Base-by-base conservation (phyloP, 2,329 filamentous ascomycete genomes). In the Cyphellophora attinorum region DNA sequence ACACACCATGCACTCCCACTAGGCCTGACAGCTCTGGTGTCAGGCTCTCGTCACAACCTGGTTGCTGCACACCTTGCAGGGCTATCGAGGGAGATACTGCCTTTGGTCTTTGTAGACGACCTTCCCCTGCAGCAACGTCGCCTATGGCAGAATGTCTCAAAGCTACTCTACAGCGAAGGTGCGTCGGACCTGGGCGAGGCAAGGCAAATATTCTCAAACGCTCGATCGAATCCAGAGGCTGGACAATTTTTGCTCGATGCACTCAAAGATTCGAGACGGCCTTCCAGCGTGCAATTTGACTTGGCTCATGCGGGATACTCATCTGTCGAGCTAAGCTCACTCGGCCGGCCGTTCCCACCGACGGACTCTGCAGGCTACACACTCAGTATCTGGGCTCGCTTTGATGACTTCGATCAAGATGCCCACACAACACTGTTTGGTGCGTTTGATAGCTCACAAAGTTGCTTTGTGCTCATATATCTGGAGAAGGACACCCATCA, bases 341-440 rank as follows among this genome's bases (percentile, higher is more conserved):
- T 98, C 16, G 85, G 85, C 5, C 78, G 83, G 19, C 62, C 76
- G 2, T 98, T 98, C 50, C 93, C 91, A 8, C 86, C 91, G 1
- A 70, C 75, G 35, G 76, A 79, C 12, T 74, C 79, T n/a, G 58
- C 63, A 19, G 93, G 91, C 13, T 98, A 96, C 60, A 93, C 86
- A 1, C 81, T 98, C 41, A 75, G 83, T 29, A 75, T 85, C 1
- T 98, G 91, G 91, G 73, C 94, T 32, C 77, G 82, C 13, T 75
- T 98, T 40, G 88, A 96, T 55, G 68, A 76, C 27, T 96, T 91
- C 56, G 93, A 98, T 55, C 64, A 74, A 4, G 74, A 75, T 29
- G 79, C 82, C 11, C 91, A 98, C 56, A 98, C 91, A 0, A 98
- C 91, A 0, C 72, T 98, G 11, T 98, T 98, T 56, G 91, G 91